Evolutionary conservation across 345 rosid species (phyloP).

Genomic region (Bruguiera sexangula): DNA sequence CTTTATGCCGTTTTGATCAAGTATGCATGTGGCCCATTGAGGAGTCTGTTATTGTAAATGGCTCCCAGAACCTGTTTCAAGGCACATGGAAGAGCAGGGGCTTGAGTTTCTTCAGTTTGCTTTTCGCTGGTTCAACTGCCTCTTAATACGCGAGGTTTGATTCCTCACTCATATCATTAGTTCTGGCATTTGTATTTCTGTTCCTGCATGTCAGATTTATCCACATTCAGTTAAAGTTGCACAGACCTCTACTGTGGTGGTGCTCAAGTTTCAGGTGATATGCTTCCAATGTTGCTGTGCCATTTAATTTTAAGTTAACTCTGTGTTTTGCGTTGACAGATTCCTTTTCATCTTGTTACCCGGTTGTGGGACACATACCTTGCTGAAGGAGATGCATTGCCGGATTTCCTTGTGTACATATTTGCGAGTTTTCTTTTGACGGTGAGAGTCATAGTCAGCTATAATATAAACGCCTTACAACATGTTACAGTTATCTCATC

Average conservation of each 20-base stretch:
- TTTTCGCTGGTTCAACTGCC: constrained; percentile 98
- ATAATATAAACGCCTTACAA: not conserved
- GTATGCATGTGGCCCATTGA: not conserved
- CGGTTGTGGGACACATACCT: constrained; percentile 99
- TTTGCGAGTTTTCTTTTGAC: constrained; percentile 93
- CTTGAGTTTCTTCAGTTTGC: constrained; percentile 98
- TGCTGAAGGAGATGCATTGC: constrained; percentile 98
- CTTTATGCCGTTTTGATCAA: not conserved
- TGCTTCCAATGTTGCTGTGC: too few species aligned
- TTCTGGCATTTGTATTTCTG: not conserved
- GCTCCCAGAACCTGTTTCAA: constrained; percentile 81
- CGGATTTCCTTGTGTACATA: constrained; percentile 94
- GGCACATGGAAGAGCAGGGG: constrained; percentile 96
- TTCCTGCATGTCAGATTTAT: too few species aligned
- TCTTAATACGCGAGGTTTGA: constrained; percentile 83
- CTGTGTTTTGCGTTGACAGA: constrained; percentile 37
- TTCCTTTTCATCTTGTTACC: constrained; percentile 76
- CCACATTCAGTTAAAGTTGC: too few species aligned
- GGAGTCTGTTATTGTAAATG: constrained; percentile 12
- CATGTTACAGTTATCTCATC: too few species aligned
- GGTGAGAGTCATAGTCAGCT: constrained; percentile 41
- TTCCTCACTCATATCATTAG: not conserved
- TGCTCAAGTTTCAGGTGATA: too few species aligned
- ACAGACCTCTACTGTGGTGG: too few species aligned
- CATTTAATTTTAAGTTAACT: too few species aligned